Percentiles rank a stretch among this genome's conserved stretches.
Evolutionary conservation across 2,329 filamentous ascomycete genomes (phyloP).

Genomic region (Hypoxylon sp.): DNA sequence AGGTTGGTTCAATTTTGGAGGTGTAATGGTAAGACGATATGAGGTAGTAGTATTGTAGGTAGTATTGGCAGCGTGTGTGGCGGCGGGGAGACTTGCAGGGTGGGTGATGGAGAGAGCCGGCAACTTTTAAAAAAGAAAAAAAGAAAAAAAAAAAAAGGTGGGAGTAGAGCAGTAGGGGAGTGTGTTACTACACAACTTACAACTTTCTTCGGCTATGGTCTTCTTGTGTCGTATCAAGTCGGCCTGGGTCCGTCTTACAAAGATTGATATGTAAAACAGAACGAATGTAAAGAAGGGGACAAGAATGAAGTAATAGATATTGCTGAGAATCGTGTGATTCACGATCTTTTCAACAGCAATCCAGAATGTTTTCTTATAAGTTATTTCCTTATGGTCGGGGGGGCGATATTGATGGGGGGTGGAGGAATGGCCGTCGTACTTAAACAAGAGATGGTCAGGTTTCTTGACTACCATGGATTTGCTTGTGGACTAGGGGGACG

Average conservation of each 20-base stretch:
- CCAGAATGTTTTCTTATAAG: slow-evolving; percentile 48
- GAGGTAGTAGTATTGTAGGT: slow-evolving; percentile 30
- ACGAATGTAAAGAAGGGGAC: slow-evolving; percentile 38
- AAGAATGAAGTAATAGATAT: slow-evolving; percentile 42
- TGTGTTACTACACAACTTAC: slow-evolving; percentile 45
- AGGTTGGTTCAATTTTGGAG: slow-evolving; percentile 47
- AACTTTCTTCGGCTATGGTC: slow-evolving; percentile 43
- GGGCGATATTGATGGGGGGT: slow-evolving; percentile 50
- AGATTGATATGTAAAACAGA: slow-evolving; percentile 49
- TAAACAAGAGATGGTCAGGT: slow-evolving; percentile 48
- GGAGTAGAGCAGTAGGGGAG: slow-evolving; percentile 11
- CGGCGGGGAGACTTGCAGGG: slow-evolving; percentile 43
- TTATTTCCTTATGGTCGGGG: slow-evolving; percentile 48
- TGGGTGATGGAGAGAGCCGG: slow-evolving; percentile 44
- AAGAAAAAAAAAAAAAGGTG: slow-evolving; percentile 36
- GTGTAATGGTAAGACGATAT: slow-evolving; percentile 41
- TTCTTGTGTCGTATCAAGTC: slow-evolving; percentile 42
- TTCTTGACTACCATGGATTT: slow-evolving; percentile 35
- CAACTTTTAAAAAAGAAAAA: slow-evolving; percentile 42
- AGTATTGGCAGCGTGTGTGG: slow-evolving; percentile 38
- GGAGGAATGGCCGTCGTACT: slow-evolving; percentile 51
- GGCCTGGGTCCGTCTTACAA: slow-evolving; percentile 47
- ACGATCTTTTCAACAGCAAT: slow-evolving; percentile 48
- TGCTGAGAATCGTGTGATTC: slow-evolving; percentile 48
- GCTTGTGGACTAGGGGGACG: slow-evolving; percentile 45